Percentiles rank a stretch among this genome's conserved stretches.
phyloP scores from a whole-genome alignment of 495 filamentous ascomycete species.

The Penicillium pancosmium region DNA sequence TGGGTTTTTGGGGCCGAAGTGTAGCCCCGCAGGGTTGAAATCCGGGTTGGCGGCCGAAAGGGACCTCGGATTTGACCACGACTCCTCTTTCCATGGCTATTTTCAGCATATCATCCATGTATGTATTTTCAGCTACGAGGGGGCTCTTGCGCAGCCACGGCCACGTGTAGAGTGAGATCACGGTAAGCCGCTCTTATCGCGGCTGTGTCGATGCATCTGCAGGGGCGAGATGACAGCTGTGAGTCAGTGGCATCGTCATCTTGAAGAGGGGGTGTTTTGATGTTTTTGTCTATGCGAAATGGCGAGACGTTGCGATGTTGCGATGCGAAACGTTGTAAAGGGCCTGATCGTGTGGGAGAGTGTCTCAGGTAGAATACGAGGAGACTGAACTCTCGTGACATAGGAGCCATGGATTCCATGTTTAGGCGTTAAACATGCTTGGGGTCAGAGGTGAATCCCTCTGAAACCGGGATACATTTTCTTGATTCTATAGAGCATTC shows the following conservation, averaged over 20 bases:
- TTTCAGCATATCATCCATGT: background rate
- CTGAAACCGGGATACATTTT: constrained; percentile 1
- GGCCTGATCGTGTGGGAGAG: background rate
- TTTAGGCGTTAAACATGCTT: background rate
- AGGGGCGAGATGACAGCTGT: background rate
- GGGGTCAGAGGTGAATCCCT: background rate
- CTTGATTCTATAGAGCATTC: background rate
- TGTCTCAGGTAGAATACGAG: constrained; percentile 24
- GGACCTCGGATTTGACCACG: background rate
- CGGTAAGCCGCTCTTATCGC: constrained; percentile 15
- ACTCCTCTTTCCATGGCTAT: background rate
- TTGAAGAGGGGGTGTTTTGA: constrained; percentile 1
- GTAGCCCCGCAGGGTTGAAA: constrained; percentile 2
- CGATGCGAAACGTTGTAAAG: background rate
- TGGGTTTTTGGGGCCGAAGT: constrained; percentile 5
- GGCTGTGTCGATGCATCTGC: constrained; percentile 5
- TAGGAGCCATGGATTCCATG: constrained; percentile 2
- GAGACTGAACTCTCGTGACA: background rate
- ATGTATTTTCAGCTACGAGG: background rate
- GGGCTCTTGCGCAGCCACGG: constrained; percentile 27
- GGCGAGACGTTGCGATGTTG: background rate
- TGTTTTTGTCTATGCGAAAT: background rate
- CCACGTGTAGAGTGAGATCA: constrained; percentile 24
- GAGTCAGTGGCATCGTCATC: constrained; percentile 1
- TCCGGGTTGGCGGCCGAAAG: background rate